A percentile compares a stretch with the other conserved stretches of the same genome.
These are phyloP conservation scores for Pichia inconspicua DNA, from an alignment of 1,139 yeast genomes.

Conservation along the genomic window DNA sequence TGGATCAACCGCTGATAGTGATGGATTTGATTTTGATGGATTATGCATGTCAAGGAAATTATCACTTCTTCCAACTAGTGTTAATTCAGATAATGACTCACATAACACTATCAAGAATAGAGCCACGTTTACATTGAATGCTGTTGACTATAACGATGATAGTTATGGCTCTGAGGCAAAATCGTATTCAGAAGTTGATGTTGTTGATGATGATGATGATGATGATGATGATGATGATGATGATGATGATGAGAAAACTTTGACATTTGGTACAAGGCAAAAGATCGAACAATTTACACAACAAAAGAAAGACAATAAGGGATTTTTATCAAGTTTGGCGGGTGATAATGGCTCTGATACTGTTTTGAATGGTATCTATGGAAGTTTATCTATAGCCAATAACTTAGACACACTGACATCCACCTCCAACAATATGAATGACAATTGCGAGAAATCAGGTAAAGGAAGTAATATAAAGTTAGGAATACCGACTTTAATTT, in stretches of 20 bases:
- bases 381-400: conserved; percentile 2
- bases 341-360: neutral
- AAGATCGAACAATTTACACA: neutral
- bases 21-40: conserved; percentile 7
- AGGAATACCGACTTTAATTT: conserved; percentile 10
- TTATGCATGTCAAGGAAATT: conserved; percentile 8
- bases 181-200: neutral
- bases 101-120: neutral
- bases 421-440: neutral
- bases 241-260: conserved; percentile 4
- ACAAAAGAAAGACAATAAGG: neutral
- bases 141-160: neutral
- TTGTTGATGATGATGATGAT: neutral
- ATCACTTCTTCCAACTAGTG: neutral
- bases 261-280: conserved; percentile 11
- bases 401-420: neutral
- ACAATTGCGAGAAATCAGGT: neutral
- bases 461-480: conserved; percentile 1
- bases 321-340: no score
- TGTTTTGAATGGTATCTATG: conserved; percentile 18
- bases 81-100: neutral
- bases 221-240: conserved; percentile 3
- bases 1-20: conserved; percentile 3
- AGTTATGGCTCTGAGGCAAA: neutral
- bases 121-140: neutral